These are phyloP conservation scores for Hanseniaspora guilliermondii DNA, from an alignment of 805 yeast genomes.

Conservation along the genomic window DNA sequence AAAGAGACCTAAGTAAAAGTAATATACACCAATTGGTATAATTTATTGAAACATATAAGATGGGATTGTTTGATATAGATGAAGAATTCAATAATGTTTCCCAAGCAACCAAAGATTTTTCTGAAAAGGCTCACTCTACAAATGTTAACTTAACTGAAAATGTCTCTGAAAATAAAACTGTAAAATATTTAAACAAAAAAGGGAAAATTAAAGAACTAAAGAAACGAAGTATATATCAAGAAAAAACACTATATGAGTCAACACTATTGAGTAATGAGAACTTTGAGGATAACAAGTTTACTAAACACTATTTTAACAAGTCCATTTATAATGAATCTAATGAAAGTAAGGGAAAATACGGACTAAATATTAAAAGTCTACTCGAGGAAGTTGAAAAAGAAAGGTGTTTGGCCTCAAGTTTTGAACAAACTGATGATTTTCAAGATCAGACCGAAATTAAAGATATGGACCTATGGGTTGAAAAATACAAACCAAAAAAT, in stretches of 20 bases:
- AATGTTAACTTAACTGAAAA: background rate
- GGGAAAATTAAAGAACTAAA: background rate
- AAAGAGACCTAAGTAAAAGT: too few relatives aligned
- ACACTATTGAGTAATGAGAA: background rate
- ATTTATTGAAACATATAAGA: background rate
- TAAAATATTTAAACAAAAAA: background rate
- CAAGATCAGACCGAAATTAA: constrained; percentile 5
- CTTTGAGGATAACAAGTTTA: constrained; percentile 1
- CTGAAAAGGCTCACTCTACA: background rate
- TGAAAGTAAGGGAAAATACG: constrained; percentile 27
- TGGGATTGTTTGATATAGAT: background rate
- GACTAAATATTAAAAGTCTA: constrained; percentile 30
- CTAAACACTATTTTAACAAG: constrained; percentile 4
- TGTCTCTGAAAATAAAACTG: background rate
- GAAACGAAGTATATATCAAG: background rate
- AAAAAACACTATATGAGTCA: background rate
- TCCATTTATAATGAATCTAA: constrained; percentile 16
- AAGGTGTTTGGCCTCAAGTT: constrained; percentile 9
- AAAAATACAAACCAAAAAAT: constrained; percentile 54
- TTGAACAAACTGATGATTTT: background rate
- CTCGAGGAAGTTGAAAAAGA: constrained; percentile 26
- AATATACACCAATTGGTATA: too few relatives aligned
- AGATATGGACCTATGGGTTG: constrained; percentile 35
- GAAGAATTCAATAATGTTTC: background rate
- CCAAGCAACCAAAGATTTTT: background rate